Base-by-base conservation (phyloP, 2,329 filamentous ascomycete species). In the Alternaria alternata region DNA sequence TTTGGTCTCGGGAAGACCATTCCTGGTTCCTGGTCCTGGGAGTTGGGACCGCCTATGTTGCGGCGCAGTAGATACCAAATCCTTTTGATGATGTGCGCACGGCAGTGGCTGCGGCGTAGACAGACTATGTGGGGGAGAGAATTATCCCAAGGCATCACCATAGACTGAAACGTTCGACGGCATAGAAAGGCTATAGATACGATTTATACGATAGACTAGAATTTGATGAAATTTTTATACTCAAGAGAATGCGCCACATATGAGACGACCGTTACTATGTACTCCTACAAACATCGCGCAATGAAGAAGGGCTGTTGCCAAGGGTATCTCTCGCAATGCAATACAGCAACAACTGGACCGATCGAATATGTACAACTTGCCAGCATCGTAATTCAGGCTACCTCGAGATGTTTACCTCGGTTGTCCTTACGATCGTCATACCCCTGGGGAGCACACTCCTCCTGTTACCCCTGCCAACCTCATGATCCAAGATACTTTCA, bases 401-500 rank as follows among this genome's bases (percentile, higher is more conserved):
- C 24, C 62, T 51, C 14, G 57, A 53, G 26, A 70, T 53, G 54
- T 55, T 60, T 3, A 71, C 67, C 44, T 68, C 67, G 20, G 66
- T 69, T 5, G 67, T 71, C 53, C 57, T 62, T 32, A 70, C 49
- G 51, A 71, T 71, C 8, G 51, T 56, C 51, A 59, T 57, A 4
- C 57, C 59, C 44, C 54, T 59, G 47, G 57, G 43, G 43, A 55
- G 39, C 22, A 56, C n/a, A 20, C 62, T 57, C n/a, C 47, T 43
- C 51, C 54, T 41, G 16, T 68, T 59, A 18, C 65, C 65, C 22
- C 48, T 44, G 1, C 3, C 48, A 7, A 28, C 57, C 18, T 51
- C 52, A n/a, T 56, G 54, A 20, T 48, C 49, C 30, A 56, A 18
- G 20, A 59, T 51, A 30, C 52, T 59, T 12, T 56, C 52, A 9